phyloP scores from a whole-genome alignment of 2,329 filamentous ascomycete genomes.

The Pseudocercospora fijiensis region DNA sequence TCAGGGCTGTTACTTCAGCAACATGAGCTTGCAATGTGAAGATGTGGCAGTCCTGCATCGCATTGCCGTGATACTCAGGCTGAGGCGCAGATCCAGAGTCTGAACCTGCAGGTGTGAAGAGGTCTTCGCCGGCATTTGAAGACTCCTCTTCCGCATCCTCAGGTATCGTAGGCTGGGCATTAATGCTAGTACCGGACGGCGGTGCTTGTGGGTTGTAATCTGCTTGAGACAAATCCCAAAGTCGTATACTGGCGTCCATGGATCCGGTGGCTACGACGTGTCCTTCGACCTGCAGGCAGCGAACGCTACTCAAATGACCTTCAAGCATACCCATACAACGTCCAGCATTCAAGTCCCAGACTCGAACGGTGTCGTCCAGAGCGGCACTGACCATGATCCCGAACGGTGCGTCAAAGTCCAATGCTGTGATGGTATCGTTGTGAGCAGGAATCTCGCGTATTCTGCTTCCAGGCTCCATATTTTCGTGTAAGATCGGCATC shows the following conservation, averaged over 20 bases:
- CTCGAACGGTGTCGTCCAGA: conserved; percentile 87
- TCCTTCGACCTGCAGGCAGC: conserved; percentile 89
- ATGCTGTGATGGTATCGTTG: conserved; percentile 78
- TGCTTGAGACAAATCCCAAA: conserved; percentile 92
- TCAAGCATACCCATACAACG: conserved; percentile 89
- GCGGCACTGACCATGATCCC: conserved; percentile 91
- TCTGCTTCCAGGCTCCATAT: conserved; percentile 82
- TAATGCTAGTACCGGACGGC: conserved; percentile 52
- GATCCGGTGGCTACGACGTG: conserved; percentile 94
- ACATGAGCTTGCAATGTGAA: conserved; percentile 87
- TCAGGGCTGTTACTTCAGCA: conserved; percentile 88
- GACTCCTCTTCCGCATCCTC: conserved; percentile 50
- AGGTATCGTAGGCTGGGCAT: conserved; percentile 38
- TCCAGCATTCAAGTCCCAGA: conserved; percentile 95
- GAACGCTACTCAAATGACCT: conserved; percentile 90
- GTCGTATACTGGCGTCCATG: conserved; percentile 86
- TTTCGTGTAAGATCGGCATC: conserved; percentile 93
- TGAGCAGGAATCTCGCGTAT: conserved; percentile 90
- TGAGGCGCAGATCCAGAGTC: conserved; percentile 21
- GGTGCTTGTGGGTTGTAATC: conserved; percentile 67
- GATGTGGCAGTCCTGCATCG: conserved; percentile 86
- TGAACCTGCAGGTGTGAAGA: conserved; percentile 33
- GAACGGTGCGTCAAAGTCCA: conserved; percentile 97
- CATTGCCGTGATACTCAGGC: conserved; percentile 67
- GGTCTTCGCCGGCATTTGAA: conserved; percentile 27